Evolutionary conservation across 192 early-diverging fungal genomes (phyloP).

Genomic region (Gigaspora rosea): DNA sequence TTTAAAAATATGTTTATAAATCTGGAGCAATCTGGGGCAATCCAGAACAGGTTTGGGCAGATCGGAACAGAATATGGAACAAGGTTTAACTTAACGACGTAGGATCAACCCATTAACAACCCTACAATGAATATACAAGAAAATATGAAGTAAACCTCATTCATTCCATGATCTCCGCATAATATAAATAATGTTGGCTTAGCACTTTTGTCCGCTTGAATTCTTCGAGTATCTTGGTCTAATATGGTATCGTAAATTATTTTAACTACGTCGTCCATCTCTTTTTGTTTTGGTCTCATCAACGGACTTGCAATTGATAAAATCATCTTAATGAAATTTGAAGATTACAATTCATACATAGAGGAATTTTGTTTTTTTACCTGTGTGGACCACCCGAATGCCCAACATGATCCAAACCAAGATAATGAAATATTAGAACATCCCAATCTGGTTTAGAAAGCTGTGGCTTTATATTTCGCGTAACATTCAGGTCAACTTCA

Average conservation of each 20-base stretch:
- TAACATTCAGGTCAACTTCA: constrained; percentile 76
- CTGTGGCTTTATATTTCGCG: constrained; percentile 62
- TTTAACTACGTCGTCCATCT: too few relatives aligned
- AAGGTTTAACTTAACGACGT: too few relatives aligned
- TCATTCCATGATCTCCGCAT: constrained; percentile 60
- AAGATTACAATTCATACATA: too few relatives aligned
- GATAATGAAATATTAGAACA: constrained; percentile 73
- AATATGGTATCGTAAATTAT: too few relatives aligned
- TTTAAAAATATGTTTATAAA: not conserved
- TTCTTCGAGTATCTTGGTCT: constrained; percentile 13
- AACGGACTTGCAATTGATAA: not conserved
- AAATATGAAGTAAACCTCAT: constrained; percentile 53
- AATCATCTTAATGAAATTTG: not conserved
- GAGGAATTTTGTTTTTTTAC: too few relatives aligned
- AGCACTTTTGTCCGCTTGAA: not conserved
- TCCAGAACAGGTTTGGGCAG: too few relatives aligned
- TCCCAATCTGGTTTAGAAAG: constrained; percentile 64
- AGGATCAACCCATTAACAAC: too few relatives aligned
- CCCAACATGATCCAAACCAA: constrained; percentile 84
- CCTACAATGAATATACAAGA: too few relatives aligned
- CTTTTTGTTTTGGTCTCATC: too few relatives aligned
- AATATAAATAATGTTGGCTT: not conserved
- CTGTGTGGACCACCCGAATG: constrained; percentile 66
- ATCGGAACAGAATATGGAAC: too few relatives aligned
- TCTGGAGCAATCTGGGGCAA: too few relatives aligned